Conservation (phyloP, 163 green algal species). For the Dunaliella salina region DNA sequence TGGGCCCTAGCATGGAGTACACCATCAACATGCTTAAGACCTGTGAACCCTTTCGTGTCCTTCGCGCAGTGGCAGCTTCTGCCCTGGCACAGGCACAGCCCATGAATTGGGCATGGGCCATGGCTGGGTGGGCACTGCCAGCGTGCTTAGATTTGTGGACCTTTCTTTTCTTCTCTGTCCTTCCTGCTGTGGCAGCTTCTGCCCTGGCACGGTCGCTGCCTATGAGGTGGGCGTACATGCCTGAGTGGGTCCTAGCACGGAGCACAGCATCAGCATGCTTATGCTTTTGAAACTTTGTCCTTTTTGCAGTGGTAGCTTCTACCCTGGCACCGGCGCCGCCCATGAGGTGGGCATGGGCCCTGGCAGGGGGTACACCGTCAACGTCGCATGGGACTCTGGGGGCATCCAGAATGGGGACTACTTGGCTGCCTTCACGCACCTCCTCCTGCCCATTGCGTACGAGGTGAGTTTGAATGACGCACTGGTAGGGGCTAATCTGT, state of each 20-base stretch:
- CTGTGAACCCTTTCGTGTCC: too few species aligned
- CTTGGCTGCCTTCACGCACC: constrained; percentile 66
- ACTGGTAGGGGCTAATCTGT: too few species aligned
- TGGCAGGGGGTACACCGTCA: constrained; percentile 75
- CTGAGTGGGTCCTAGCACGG: constrained; percentile 56
- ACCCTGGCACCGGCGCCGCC: constrained; percentile 75
- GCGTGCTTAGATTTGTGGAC: too few species aligned
- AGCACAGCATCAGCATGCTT: constrained; percentile 87
- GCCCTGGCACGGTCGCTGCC: constrained; percentile 75
- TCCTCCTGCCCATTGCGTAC: constrained; percentile 68
- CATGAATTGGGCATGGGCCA: too few species aligned
- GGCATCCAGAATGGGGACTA: constrained; percentile 82
- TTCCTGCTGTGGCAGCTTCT: constrained; percentile 63
- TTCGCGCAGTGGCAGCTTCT: constrained; percentile 63
- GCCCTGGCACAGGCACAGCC: too few species aligned
- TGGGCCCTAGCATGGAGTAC: too few species aligned
- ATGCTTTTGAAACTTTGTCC: too few species aligned
- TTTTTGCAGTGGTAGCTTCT: constrained; percentile 63
- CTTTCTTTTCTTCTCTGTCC: too few species aligned
- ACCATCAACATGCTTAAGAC: too few species aligned
- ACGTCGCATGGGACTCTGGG: constrained; percentile 74
- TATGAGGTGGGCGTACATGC: constrained; percentile 68
- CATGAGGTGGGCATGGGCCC: constrained; percentile 63
- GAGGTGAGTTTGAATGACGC: neutral
- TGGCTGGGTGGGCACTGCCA: too few species aligned